Percentiles rank a stretch among this genome's conserved stretches.
Conservation (phyloP, 73 alveolate genomes). For the Symbiodinium pilosum region DNA sequence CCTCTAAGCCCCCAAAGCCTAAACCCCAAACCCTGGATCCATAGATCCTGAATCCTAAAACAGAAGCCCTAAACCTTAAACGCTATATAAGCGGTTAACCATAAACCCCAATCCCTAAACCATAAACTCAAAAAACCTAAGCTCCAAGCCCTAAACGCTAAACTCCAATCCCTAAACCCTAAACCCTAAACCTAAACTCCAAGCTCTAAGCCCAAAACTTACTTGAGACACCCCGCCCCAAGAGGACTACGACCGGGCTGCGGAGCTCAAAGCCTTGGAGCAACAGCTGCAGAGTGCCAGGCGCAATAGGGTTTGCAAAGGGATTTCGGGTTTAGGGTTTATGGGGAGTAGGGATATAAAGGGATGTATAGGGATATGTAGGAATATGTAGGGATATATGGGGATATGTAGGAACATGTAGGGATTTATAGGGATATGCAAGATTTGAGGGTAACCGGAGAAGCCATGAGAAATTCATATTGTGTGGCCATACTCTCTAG, state of each 20-base stretch:
- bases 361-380: too few species aligned
- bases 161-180: background rate
- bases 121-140: background rate
- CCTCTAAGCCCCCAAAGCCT: too few species aligned
- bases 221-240: background rate
- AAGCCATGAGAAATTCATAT: too few species aligned
- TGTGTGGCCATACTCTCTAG: too few species aligned
- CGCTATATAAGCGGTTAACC: background rate
- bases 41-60: too few species aligned
- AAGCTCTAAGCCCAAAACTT: background rate
- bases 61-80: too few species aligned
- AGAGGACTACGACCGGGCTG: conserved; percentile 8
- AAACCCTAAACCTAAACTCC: background rate
- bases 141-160: background rate
- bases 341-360: too few species aligned
- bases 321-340: background rate
- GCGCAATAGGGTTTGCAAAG: background rate
- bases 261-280: background rate
- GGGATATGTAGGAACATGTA: too few species aligned
- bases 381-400: too few species aligned
- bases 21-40: too few species aligned
- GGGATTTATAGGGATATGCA: too few species aligned
- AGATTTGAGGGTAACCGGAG: too few species aligned
- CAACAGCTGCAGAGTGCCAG: conserved; percentile 3
- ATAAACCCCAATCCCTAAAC: background rate